phyloP scores from a whole-genome alignment of 2,329 filamentous ascomycete genomes.

The Coleophoma eucalyptorum region DNA sequence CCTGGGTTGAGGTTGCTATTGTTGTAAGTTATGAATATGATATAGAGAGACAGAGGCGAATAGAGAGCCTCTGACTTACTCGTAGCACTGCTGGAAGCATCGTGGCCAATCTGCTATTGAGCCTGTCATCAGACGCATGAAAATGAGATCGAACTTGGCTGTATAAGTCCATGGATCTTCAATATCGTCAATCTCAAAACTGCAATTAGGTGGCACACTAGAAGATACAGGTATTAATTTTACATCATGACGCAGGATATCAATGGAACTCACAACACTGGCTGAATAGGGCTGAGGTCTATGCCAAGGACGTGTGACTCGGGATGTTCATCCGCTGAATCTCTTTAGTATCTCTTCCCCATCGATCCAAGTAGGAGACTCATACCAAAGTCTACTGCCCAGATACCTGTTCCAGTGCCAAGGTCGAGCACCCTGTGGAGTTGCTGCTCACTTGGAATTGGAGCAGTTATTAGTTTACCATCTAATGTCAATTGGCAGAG shows the following conservation, averaged over 20 bases:
- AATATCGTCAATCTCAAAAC: slow-evolving; percentile 39
- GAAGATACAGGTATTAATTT: too few relatives aligned
- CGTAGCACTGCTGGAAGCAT: slow-evolving; percentile 1
- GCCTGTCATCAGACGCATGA: slow-evolving; percentile 32
- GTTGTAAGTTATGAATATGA: background rate
- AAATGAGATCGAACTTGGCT: slow-evolving; percentile 45
- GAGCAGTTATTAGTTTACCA: slow-evolving; percentile 23
- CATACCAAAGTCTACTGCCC: slow-evolving; percentile 2
- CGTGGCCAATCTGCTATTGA: slow-evolving; percentile 2
- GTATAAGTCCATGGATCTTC: slow-evolving; percentile 43
- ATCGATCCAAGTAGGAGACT: background rate
- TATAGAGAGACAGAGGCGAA: background rate
- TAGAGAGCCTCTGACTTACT: background rate
- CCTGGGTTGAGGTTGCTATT: background rate
- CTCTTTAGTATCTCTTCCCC: background rate
- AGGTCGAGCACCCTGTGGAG: slow-evolving; percentile 4
- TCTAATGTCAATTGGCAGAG: slow-evolving; percentile 28
- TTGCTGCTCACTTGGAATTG: slow-evolving; percentile 14
- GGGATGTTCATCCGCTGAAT: slow-evolving; percentile 11
- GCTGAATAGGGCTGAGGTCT: slow-evolving; percentile 35
- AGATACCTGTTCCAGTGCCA: background rate
- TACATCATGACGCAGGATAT: too few relatives aligned
- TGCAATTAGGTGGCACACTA: background rate
- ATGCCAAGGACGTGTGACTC: slow-evolving; percentile 19
- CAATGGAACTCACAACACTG: too few relatives aligned